Conservation (phyloP, 139 green algal genomes). For the Yamagishiella unicocca region DNA sequence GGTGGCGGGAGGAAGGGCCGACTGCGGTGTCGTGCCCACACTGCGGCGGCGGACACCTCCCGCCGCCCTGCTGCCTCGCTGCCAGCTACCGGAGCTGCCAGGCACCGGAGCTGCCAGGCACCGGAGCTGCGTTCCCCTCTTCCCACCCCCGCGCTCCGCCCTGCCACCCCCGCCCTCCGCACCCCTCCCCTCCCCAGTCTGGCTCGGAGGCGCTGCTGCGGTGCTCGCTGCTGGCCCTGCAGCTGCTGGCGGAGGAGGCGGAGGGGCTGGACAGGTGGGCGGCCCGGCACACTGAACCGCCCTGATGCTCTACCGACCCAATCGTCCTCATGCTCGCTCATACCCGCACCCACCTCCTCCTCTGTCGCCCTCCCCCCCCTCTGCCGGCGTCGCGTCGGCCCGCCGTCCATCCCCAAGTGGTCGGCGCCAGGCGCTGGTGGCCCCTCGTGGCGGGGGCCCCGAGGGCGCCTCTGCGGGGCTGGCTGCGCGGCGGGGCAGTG, state of each 20-base stretch:
- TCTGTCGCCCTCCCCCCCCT: background rate
- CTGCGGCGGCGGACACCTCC: too few relatives aligned
- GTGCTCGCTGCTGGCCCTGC: slow-evolving; percentile 51
- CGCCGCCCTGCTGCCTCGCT: too few relatives aligned
- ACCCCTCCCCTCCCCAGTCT: background rate
- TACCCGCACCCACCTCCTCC: too few relatives aligned
- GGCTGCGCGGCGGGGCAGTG: background rate
- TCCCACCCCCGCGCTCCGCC: background rate
- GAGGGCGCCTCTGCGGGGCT: background rate
- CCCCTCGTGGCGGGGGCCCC: background rate
- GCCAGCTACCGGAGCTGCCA: too few relatives aligned
- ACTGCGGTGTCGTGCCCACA: too few relatives aligned
- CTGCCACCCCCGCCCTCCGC: background rate
- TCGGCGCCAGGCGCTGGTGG: slow-evolving; percentile 20
- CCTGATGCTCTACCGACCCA: too few relatives aligned
- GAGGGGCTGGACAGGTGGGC: slow-evolving; percentile 53
- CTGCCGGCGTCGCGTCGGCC: too few relatives aligned
- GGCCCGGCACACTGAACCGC: too few relatives aligned
- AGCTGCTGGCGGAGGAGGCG: slow-evolving; percentile 59
- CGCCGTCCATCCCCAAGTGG: background rate
- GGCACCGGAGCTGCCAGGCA: too few relatives aligned
- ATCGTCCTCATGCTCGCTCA: too few relatives aligned
- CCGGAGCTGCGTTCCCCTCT: too few relatives aligned
- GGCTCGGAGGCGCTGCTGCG: slow-evolving; percentile 22
- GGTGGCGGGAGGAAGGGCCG: too few relatives aligned